phyloP scores from a whole-genome alignment of 305 asterid genomes.

The Solanum hybrid region DNA sequence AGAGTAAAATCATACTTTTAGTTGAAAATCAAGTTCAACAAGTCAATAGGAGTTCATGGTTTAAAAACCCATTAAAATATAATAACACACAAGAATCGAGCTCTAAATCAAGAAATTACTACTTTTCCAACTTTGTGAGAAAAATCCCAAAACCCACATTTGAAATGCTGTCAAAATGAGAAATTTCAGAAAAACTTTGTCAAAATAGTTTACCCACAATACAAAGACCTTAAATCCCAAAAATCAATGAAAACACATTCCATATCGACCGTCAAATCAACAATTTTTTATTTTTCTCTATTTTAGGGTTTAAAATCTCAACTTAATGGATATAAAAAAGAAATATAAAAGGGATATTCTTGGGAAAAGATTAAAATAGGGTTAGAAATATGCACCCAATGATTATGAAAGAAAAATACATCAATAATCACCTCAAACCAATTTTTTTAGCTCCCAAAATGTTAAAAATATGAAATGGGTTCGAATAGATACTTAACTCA shows the following conservation, averaged over 20 bases:
- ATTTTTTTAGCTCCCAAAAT: background rate
- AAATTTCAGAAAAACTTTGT: background rate
- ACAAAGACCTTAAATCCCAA: background rate
- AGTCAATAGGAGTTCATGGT: too few species aligned
- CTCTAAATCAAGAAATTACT: background rate
- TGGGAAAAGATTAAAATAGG: background rate
- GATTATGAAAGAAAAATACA: background rate
- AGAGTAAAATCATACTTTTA: too few species aligned
- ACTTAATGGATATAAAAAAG: background rate
- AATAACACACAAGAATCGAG: background rate
- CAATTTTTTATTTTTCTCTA: background rate
- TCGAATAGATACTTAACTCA: background rate
- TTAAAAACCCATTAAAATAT: too few species aligned
- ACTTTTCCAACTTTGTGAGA: background rate
- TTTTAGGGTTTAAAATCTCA: background rate
- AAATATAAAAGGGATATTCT: background rate
- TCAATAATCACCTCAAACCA: background rate
- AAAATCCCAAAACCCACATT: background rate
- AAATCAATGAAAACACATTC: background rate
- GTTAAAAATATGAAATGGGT: background rate
- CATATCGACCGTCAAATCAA: background rate
- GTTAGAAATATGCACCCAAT: background rate
- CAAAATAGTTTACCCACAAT: background rate
- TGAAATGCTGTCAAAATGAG: background rate
- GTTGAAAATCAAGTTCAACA: too few species aligned